These are phyloP conservation scores for Trichoderma koningii DNA, from an alignment of 2,329 filamentous ascomycete species.

Conservation along the genomic window DNA sequence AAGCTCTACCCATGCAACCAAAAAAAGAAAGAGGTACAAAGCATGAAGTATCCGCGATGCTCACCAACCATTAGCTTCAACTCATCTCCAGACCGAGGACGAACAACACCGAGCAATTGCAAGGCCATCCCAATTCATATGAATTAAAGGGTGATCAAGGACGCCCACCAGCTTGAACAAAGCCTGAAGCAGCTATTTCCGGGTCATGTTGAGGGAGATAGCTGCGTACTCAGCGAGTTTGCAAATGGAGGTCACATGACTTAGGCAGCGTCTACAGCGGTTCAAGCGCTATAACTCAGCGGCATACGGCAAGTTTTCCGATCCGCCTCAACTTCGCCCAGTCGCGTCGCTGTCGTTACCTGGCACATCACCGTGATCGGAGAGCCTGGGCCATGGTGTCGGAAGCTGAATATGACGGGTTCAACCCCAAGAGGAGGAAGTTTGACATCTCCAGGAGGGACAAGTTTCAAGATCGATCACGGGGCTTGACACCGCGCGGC, in stretches of 20 bases:
- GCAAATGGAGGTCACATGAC: neutral
- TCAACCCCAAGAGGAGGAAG: constrained; percentile 45
- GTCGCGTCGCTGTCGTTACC: constrained; percentile 15
- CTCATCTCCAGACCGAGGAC: no score
- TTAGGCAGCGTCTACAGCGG: neutral
- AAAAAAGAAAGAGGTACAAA: constrained; percentile 31
- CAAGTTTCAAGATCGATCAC: constrained; percentile 40
- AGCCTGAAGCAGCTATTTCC: no score
- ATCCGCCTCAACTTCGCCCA: constrained; percentile 3
- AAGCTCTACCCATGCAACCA: constrained; percentile 33
- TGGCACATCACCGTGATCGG: constrained; percentile 13
- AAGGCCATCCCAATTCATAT: no score
- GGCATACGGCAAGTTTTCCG: neutral
- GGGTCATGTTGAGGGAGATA: no score
- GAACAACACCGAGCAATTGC: no score
- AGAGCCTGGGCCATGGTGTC: constrained; percentile 37
- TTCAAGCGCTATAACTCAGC: neutral
- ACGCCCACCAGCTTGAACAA: no score
- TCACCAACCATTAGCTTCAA: no score
- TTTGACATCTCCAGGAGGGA: constrained; percentile 38
- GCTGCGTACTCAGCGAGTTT: no score
- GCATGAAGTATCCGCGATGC: no score
- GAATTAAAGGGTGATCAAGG: no score
- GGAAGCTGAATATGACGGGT: constrained; percentile 43
- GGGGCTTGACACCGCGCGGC: constrained; percentile 40